Conservation (phyloP, 306 rosid genomes). For the Vicia faba region DNA sequence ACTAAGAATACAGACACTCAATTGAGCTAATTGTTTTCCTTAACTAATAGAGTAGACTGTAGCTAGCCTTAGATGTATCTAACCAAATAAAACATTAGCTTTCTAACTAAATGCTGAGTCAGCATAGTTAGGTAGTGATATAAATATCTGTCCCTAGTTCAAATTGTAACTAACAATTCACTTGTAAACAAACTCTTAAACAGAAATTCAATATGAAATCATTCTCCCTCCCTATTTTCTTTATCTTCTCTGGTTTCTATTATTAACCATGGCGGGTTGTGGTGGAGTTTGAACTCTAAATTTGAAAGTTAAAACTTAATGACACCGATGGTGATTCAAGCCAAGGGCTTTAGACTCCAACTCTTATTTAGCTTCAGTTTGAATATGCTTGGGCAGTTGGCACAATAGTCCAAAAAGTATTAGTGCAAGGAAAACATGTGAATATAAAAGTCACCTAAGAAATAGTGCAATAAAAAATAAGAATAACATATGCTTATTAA, state of each 20-base stretch:
- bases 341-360: background rate
- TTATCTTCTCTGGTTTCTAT: too few relatives aligned
- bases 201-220: too few relatives aligned
- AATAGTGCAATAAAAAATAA: background rate
- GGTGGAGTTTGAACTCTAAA: background rate
- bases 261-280: background rate
- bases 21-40: background rate
- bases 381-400: background rate
- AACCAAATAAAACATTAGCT: too few relatives aligned
- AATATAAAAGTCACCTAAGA: background rate
- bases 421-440: background rate
- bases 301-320: background rate
- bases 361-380: conserved; percentile 2
- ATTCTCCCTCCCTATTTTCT: too few relatives aligned
- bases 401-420: background rate
- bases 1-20: background rate
- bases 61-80: too few relatives aligned
- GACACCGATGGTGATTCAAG: background rate
- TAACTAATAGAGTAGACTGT: background rate
- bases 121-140: too few relatives aligned
- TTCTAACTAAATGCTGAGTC: too few relatives aligned
- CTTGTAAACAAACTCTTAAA: too few relatives aligned
- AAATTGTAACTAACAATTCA: too few relatives aligned
- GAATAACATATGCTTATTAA: background rate
- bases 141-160: too few relatives aligned